A percentile compares a stretch with the other conserved stretches of the same genome.
phyloP scores from a whole-genome alignment of 768 basidiomycete genomes.

The Pisolithus orientalis region DNA sequence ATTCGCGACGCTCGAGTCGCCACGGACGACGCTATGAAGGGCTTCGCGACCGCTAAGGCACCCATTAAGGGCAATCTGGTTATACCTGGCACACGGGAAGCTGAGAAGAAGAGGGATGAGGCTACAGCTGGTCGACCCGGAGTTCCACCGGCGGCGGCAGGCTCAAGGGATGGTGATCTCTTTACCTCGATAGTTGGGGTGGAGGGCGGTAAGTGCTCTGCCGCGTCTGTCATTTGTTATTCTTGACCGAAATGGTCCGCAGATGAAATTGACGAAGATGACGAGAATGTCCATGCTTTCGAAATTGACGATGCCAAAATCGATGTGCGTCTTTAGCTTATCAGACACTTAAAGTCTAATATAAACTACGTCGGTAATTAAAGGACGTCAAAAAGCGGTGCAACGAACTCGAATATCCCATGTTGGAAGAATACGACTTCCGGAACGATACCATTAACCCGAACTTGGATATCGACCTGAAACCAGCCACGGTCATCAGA shows the following conservation, averaged over 20 bases:
- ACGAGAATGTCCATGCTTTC: constrained; percentile 95
- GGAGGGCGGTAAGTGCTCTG: constrained; percentile 58
- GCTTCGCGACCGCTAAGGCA: constrained; percentile 75
- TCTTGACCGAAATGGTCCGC: background rate
- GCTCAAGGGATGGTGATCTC: constrained; percentile 60
- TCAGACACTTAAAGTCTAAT: background rate
- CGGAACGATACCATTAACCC: constrained; percentile 94
- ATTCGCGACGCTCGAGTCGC: constrained; percentile 82
- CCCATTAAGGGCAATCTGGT: constrained; percentile 77
- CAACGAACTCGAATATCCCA: constrained; percentile 94
- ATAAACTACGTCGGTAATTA: background rate
- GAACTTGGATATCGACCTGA: constrained; percentile 96
- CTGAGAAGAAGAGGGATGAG: constrained; percentile 65
- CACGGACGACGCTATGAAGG: constrained; percentile 71
- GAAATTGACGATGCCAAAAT: constrained; percentile 93
- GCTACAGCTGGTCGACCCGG: constrained; percentile 28
- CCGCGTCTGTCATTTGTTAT: background rate
- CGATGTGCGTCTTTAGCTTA: constrained; percentile 47
- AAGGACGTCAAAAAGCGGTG: constrained; percentile 96
- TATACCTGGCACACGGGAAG: constrained; percentile 81
- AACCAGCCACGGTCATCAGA: constrained; percentile 94
- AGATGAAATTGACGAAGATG: constrained; percentile 98
- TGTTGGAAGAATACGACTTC: constrained; percentile 99
- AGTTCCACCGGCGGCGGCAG: constrained; percentile 21
- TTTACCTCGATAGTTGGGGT: constrained; percentile 97